Evolutionary conservation across 2,329 filamentous ascomycete species (phyloP).

Genomic region (Fusarium penzigii): DNA sequence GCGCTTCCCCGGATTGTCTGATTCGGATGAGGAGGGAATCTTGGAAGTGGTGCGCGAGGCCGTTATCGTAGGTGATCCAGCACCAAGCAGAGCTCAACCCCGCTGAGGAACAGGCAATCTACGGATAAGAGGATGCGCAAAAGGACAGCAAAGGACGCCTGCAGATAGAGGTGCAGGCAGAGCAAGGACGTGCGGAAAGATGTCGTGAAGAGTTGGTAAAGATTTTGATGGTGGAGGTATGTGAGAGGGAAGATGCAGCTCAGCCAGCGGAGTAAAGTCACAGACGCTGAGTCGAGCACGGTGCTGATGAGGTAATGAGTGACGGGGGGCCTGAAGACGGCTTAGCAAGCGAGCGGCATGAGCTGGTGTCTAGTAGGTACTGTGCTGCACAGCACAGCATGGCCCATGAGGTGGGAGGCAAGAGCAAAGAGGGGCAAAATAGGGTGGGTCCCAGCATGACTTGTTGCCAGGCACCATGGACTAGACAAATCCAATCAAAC

Average conservation of each 20-base stretch:
- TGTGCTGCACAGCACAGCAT: not conserved
- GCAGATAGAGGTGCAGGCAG: conserved; percentile 14
- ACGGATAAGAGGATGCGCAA: conserved; percentile 8
- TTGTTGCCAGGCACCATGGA: conserved; percentile 3
- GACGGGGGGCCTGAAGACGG: conserved; percentile 5
- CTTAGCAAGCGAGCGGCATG: conserved; percentile 20
- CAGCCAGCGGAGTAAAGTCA: conserved; percentile 12
- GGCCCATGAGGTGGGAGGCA: too few species aligned
- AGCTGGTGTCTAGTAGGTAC: conserved; percentile 12
- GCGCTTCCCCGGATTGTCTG: conserved; percentile 65
- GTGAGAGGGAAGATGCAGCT: conserved; percentile 13
- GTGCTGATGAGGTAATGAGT: conserved; percentile 32
- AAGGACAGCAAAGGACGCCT: conserved; percentile 4
- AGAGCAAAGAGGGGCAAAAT: too few species aligned
- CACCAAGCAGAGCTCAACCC: conserved; percentile 42
- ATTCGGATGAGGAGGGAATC: conserved; percentile 35
- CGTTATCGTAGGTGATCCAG: conserved; percentile 30
- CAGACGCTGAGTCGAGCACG: conserved; percentile 16
- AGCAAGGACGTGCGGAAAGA: conserved; percentile 11
- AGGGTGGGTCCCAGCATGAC: not conserved
- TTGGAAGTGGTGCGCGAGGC: conserved; percentile 30
- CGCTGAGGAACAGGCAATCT: conserved; percentile 27
- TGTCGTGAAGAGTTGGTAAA: conserved; percentile 11
- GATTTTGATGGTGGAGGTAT: conserved; percentile 6
- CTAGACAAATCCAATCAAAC: conserved; percentile 11